Conservation (phyloP, 331 rosid genomes). For the Quercus tomentella region DNA sequence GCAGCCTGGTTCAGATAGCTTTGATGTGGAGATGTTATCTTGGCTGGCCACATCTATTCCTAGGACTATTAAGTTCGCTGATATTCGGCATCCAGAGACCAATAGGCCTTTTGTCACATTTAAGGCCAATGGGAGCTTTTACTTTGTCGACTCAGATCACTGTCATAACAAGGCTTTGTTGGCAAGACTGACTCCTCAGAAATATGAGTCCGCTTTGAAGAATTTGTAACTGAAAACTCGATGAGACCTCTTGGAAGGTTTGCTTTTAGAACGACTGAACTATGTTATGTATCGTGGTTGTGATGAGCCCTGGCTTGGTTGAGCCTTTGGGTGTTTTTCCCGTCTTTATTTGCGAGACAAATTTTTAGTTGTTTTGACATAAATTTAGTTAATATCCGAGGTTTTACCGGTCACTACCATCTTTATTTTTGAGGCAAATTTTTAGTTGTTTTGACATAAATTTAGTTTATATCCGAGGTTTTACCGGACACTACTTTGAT, state of each 20-base stretch:
- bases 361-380: no score
- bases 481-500: no score
- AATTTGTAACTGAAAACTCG: conserved; percentile 53
- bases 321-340: background rate
- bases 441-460: no score
- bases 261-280: conserved; percentile 5
- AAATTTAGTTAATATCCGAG: no score
- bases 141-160: conserved; percentile 75
- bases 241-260: conserved; percentile 1
- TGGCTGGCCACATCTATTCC: conserved; percentile 71
- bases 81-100: conserved; percentile 69
- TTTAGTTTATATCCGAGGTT: no score
- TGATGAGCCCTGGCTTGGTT: background rate
- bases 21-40: conserved; percentile 88
- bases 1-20: conserved; percentile 91
- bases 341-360: background rate
- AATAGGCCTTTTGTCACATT: conserved; percentile 87
- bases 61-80: conserved; percentile 71
- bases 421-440: background rate
- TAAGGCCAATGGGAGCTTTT: conserved; percentile 71
- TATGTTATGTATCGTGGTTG: background rate
- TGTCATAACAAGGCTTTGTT: conserved; percentile 92
- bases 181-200: conserved; percentile 74
- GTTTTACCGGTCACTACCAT: no score
- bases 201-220: conserved; percentile 65